phyloP scores from a whole-genome alignment of 768 basidiomycete genomes.

The Phanerodontia chrysosporium region DNA sequence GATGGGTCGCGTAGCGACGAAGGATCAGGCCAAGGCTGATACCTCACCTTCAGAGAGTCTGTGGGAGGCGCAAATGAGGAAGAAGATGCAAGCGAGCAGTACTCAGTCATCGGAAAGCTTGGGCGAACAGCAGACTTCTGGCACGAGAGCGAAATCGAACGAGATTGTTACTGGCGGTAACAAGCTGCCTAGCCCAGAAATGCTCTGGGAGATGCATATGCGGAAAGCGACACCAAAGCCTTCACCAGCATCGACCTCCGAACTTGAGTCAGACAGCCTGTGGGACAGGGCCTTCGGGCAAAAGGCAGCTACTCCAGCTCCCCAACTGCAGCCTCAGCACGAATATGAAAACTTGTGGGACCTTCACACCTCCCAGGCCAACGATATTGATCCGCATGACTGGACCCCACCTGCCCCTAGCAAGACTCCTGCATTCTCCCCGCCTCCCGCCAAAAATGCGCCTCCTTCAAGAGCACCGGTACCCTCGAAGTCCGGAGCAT shows the following conservation, averaged over 20 bases:
- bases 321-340: neutral
- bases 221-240: neutral
- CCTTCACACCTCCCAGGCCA: neutral
- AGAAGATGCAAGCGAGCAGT: neutral
- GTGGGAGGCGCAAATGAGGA: neutral
- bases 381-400: neutral
- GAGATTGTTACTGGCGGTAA: neutral
- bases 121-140: neutral
- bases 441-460: neutral
- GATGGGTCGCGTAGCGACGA: neutral
- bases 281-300: neutral
- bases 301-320: neutral
- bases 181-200: constrained; percentile 1
- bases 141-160: neutral
- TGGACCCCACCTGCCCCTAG: neutral
- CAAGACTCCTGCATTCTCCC: neutral
- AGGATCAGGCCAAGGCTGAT: neutral
- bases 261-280: neutral
- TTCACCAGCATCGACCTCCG: neutral
- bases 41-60: neutral
- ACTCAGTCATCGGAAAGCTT: neutral
- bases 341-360: neutral
- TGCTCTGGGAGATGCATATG: constrained; percentile 3
- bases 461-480: neutral
- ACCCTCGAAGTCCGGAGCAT: neutral